Evolutionary conservation across 345 rosid species (phyloP), one percentile per base, ranked within the genome.

Genomic region (Arabidopsis thaliana): DNA sequence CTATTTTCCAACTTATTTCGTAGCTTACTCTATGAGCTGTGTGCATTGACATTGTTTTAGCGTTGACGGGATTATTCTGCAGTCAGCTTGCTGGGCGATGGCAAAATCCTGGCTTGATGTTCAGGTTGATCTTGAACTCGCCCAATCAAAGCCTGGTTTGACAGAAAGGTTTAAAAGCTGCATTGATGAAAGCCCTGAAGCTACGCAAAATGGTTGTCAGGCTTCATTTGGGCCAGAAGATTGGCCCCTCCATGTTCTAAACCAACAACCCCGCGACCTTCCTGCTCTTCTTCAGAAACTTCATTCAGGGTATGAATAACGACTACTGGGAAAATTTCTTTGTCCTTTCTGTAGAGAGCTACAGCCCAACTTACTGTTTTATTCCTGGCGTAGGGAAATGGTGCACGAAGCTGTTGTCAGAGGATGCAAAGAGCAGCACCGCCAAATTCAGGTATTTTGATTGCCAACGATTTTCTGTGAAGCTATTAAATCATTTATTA

Each of bases 81-180:
- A 95, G 97, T 83, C 99, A 81, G 99, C 97, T 23, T 95, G 97
- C 86, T 95, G 99, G 99, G 97, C 93, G 6, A 87, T 95, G 90
- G 93, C 97, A 69, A 95, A 88, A 77, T 95, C 97, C 38, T 92
- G 99, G 99, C 97, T 95, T 85, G 97, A 89, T 82, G 84, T 88
- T 78, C 99, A 85, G 82, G 94, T 95, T 82, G 99, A 92, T 84
- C 66, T 89, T 70, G 97, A 92, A 79, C 79, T 95, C 59, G 88
- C 96, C 72, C 83, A 80, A 55, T 82, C 82, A 72, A 85, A 84
- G 76, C 93, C 88, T 62, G 93, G 91, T 56, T 85, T 86, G 81
- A 69, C 83, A 75, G 90, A 86, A 60, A 87, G 78, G 76, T 82
- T 90, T 61, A 87, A 85, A 83, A 85, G 80, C 71, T 83, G 79